Evolutionary conservation across 2,329 filamentous ascomycete genomes (phyloP), one percentile per base, ranked within the genome.

Genomic region (Colletotrichum sojae): DNA sequence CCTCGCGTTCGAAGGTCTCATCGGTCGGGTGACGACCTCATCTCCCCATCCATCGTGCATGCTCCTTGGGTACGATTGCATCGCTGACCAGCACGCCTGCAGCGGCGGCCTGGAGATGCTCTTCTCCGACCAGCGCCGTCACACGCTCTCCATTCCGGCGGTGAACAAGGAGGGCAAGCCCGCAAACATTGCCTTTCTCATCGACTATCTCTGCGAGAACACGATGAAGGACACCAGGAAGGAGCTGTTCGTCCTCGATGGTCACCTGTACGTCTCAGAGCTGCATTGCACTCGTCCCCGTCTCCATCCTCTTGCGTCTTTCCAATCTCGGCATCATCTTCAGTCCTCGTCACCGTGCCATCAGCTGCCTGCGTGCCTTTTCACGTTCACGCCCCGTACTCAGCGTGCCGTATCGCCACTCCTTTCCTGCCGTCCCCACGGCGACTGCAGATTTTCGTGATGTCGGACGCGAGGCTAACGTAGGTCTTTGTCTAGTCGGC

Each of bases 71-170:
- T 53, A 60, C 49, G 48, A 20, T 46, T 48, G 53, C 45, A 51
- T 66, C 57, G 56, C 62, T 61, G 62, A 71, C 66, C 53, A 60
- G 69, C 45, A 25, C 46, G 4, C 49, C 51, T 25, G 53, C 74
- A 95, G 96, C 72, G 96, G 96, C 71, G 96, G 96, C 22, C 88
- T 99, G 18, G 96, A 99, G 83, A 92, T 97, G 83, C 91, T 99
- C 73, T 99, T 99, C 82, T 90, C 91, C 39, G 92, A 97, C 78
- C 85, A 94, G 81, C 89, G 91, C 64, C 92, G 90, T 74, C 93
- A 95, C 78, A 82, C 85, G 22, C 78, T 99, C 53, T 82, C 85
- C 3, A 80, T 98, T 49, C 94, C 95, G 20, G 81, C 87, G 36
- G 85, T 77, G 63, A 87, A 91, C 75, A 82, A 86, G 61, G 82